Percentiles rank a stretch among this genome's conserved stretches.
Conservation (phyloP, 2,329 filamentous ascomycete species). For the Cryphonectria carpinicola region DNA sequence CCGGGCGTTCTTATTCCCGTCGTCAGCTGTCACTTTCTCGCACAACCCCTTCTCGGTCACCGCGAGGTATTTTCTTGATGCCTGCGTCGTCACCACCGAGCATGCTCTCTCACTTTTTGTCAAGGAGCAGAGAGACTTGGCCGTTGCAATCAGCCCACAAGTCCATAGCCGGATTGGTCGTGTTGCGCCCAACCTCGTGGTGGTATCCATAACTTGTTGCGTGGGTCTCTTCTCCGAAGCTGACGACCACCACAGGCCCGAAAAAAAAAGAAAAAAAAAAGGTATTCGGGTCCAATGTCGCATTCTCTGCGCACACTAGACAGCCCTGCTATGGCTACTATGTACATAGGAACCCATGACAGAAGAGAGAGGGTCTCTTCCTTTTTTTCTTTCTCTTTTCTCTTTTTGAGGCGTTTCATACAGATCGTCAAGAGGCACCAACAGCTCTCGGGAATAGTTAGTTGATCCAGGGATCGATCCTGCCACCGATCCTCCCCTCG, state of each 20-base stretch:
- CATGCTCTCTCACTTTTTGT: neutral
- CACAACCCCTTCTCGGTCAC: neutral
- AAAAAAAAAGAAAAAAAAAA: neutral
- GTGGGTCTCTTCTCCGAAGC: neutral
- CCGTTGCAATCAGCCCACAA: neutral
- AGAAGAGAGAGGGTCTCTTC: neutral
- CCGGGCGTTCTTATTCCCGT: neutral
- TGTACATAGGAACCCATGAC: neutral
- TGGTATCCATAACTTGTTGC: neutral
- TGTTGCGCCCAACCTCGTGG: neutral
- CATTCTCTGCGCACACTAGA: neutral
- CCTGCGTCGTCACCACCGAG: neutral
- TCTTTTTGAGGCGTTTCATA: neutral
- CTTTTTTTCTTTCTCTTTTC: neutral
- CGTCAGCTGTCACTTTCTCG: neutral
- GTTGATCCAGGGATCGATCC: slow-evolving; percentile 3
- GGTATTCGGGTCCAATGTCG: neutral
- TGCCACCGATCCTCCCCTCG: neutral
- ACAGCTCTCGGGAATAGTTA: neutral
- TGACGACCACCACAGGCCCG: neutral
- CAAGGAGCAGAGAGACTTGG: neutral
- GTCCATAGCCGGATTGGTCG: neutral
- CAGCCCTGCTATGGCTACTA: neutral
- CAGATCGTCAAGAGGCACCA: neutral
- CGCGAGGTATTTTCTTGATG: neutral